Base-by-base conservation (phyloP, 1,284 basidiomycete genomes). In the Mycena citricolor region DNA sequence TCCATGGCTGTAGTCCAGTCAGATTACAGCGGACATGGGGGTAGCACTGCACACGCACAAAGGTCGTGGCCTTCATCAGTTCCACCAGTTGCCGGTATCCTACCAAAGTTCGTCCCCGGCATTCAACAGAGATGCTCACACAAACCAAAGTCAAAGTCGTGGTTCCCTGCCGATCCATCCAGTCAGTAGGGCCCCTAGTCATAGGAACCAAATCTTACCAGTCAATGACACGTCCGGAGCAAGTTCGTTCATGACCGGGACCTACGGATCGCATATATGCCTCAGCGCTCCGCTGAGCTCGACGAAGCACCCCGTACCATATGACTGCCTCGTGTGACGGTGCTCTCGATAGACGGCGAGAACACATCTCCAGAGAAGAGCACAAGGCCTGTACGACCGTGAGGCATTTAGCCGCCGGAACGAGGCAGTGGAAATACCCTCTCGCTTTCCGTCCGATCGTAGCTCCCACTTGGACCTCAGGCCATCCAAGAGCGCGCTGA, bases 301-400 rank as follows among this genome's bases (percentile, higher is more conserved):
- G n/a, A n/a, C n/a, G n/a, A 31, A 38, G 36, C 10, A 24, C 39
- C 42, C 36, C 41, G 39, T 13, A 39, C 89, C 89, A 95, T 90
- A 76, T 95, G 91, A 48, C 86, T 91, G 31, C 93, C 93, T 61
- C 93, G 71, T 4, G 92, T 94, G 17, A 97, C 83, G 7, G 85
- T 83, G 56, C 85, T 90, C 66, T 94, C 91, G 1, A 92, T 78
- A 3, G 86, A 90, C 0, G 91, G 92, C 14, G 84, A 83, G 61
- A 93, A 93, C 4, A 90, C 69, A 61, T 95, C 93, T 5, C 93
- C 93, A 21, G 89, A 93, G 65, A 95, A 97, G 3, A 97, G 66
- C 0, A 86, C 74, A 3, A 97, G 69, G 0, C 43, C 50, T 52
- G 21, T 7, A 33, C 61, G 42, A n/a, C n/a, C n/a, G n/a, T n/a